Conservation (phyloP, 371 early-diverging fungal species). For the Entomophthora muscae region DNA sequence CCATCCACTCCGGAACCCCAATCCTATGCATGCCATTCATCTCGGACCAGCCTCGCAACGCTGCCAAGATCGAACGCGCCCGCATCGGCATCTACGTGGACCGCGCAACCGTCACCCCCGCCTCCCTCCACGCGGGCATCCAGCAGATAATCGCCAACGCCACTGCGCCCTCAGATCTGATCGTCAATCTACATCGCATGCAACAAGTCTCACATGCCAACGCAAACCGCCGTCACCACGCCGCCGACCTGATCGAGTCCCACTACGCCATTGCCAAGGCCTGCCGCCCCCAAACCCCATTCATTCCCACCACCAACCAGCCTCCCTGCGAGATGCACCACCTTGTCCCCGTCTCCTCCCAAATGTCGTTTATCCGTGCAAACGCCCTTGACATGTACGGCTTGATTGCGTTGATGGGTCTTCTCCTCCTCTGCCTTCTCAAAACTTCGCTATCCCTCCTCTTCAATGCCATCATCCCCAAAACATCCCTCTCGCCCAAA, state of each 20-base stretch:
- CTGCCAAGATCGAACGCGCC: neutral
- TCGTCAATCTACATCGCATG: neutral
- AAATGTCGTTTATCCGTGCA: neutral
- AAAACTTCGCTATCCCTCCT: too few relatives aligned
- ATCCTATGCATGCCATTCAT: neutral
- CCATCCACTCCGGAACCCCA: conserved; percentile 3
- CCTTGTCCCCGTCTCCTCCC: neutral
- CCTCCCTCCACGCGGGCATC: neutral
- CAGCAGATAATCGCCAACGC: neutral
- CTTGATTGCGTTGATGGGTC: too few relatives aligned
- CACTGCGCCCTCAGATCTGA: neutral
- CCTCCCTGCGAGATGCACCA: conserved; percentile 4
- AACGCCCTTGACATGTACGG: neutral
- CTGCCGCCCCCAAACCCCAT: neutral
- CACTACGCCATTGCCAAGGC: neutral
- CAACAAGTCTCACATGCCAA: neutral
- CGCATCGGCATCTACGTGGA: neutral
- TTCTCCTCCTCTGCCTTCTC: too few relatives aligned
- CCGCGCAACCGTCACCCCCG: neutral
- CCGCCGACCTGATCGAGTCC: neutral
- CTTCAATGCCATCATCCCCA: too few relatives aligned
- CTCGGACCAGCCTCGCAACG: conserved; percentile 7
- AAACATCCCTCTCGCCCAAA: too few relatives aligned
- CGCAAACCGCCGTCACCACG: neutral
- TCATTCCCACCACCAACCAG: too few relatives aligned